Percentiles rank a stretch among this genome's conserved stretches.
Conservation (phyloP, 176 grass and related monocot genomes). For the Luzula sylvatica region DNA sequence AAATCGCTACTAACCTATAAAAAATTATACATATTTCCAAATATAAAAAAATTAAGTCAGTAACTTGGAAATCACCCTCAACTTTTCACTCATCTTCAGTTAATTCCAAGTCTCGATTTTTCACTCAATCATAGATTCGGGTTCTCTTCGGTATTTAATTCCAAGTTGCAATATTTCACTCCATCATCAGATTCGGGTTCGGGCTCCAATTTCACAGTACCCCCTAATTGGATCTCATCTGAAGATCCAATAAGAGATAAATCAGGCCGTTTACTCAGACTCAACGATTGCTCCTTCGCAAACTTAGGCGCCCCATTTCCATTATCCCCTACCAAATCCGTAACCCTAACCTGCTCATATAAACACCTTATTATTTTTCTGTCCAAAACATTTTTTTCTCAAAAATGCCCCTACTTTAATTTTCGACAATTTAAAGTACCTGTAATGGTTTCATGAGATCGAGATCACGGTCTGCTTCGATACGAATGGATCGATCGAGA, state of each 20-base stretch:
- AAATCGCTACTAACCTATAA: no score
- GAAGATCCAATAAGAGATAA: conserved; percentile 20
- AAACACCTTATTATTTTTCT: conserved; percentile 22
- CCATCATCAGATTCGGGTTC: conserved; percentile 46
- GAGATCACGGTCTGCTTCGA: conserved; percentile 24
- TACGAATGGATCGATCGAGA: conserved; percentile 18
- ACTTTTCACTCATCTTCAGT: no score
- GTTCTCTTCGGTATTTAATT: conserved; percentile 25
- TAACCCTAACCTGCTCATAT: conserved; percentile 58
- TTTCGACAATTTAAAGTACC: no score
- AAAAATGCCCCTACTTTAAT: no score
- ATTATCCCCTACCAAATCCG: conserved; percentile 53
- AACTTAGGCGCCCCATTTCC: conserved; percentile 30
- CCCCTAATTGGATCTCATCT: conserved; percentile 14
- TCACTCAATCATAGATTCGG: conserved; percentile 33
- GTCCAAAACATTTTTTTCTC: no score
- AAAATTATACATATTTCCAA: no score
- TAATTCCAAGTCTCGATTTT: conserved; percentile 1
- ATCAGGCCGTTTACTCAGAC: conserved; percentile 45
- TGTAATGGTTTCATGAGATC: conserved; percentile 70
- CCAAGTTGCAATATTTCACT: conserved; percentile 60
- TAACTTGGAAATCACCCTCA: no score
- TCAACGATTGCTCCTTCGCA: conserved; percentile 39
- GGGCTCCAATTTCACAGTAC: conserved; percentile 6
- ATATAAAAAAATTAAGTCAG: no score